Percentiles rank a stretch among this genome's conserved stretches.
phyloP scores from a whole-genome alignment of 768 basidiomycete species.

The Sporobolomyces roseus region DNA sequence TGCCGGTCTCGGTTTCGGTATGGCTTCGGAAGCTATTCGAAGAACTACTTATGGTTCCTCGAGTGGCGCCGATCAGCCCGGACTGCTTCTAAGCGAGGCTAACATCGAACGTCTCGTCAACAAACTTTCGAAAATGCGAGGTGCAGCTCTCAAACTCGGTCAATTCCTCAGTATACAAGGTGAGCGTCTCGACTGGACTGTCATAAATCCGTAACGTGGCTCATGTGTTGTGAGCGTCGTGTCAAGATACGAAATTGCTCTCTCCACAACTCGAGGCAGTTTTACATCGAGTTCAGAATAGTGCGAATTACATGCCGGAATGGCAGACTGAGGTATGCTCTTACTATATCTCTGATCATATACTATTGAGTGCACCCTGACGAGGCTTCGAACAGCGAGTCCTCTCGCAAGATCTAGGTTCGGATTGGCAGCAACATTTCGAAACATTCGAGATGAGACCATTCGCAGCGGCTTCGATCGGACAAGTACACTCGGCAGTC shows the following conservation, averaged over 20 bases:
- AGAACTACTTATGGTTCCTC: conserved; percentile 55
- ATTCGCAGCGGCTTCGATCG: conserved; percentile 93
- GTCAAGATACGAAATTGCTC: conserved; percentile 78
- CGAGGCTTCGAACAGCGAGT: conserved; percentile 55
- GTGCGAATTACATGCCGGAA: conserved; percentile 97
- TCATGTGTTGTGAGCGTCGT: too few relatives aligned
- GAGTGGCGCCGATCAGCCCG: conserved; percentile 46
- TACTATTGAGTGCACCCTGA: too few relatives aligned
- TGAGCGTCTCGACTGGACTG: conserved; percentile 43
- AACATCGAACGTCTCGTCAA: conserved; percentile 85
- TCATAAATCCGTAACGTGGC: too few relatives aligned
- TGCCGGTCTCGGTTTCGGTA: conserved; percentile 81
- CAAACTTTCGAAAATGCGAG: conserved; percentile 91
- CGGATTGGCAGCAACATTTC: conserved; percentile 70
- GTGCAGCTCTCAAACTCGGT: conserved; percentile 91
- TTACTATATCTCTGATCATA: not conserved
- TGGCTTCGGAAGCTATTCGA: conserved; percentile 77
- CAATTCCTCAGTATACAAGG: conserved; percentile 98
- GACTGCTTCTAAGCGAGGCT: conserved; percentile 81
- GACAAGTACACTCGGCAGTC: conserved; percentile 81
- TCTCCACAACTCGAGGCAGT: conserved; percentile 83
- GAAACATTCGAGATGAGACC: conserved; percentile 73
- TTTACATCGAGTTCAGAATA: conserved; percentile 84
- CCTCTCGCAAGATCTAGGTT: conserved; percentile 67
- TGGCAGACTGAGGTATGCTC: conserved; percentile 86